Base-by-base conservation (phyloP, 2,329 filamentous ascomycete genomes). In the Colletotrichum graminicola region DNA sequence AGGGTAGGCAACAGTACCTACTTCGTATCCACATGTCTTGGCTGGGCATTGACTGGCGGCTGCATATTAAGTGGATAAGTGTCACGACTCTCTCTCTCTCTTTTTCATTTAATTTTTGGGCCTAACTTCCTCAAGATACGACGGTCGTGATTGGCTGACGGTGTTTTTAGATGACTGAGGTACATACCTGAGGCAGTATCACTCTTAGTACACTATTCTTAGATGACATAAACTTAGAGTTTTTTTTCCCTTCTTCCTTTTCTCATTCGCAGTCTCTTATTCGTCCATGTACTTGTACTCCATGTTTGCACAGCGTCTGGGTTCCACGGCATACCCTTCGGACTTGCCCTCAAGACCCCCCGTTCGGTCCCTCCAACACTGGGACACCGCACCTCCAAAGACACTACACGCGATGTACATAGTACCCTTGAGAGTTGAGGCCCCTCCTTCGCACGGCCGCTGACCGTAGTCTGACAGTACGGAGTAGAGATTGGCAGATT, bases 1-100 rank as follows among this genome's bases (percentile, higher is more conserved):
- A 11, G 10, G 6, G 12, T 32, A 34, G 32, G 43, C 43, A 45
- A 45, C 43, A 11, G 18, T 8, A 43, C 1, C 4, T 36, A 36
- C 34, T 34, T 1, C 1, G 47, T 32, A 36, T 32, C 60, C 60
- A 62, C 47, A 49, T 61, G 23, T 18, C 60, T 41, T 39, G 43
- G 23, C 26, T 34, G 32, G 45, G 32, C 45, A 39, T 29, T 52
- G 60, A 41, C 45, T 63, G 61, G 61, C 47, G 61, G 49, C 61
- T 52, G 61, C 61, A 63, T 63, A 63, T 54, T 41, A 63, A 63
- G 61, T 54, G 61, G 61, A 43, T 43, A 18, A 16, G n/a, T n/a
- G n/a, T n/a, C n/a, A n/a, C n/a, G n/a, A n/a, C 47, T 21, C 10
- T 8, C 6, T 51, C 32, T 14, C 36, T 2, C 10, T 36, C 11